Conservation (phyloP, 2,329 filamentous ascomycete species). For the Arthrinium phaeospermum region DNA sequence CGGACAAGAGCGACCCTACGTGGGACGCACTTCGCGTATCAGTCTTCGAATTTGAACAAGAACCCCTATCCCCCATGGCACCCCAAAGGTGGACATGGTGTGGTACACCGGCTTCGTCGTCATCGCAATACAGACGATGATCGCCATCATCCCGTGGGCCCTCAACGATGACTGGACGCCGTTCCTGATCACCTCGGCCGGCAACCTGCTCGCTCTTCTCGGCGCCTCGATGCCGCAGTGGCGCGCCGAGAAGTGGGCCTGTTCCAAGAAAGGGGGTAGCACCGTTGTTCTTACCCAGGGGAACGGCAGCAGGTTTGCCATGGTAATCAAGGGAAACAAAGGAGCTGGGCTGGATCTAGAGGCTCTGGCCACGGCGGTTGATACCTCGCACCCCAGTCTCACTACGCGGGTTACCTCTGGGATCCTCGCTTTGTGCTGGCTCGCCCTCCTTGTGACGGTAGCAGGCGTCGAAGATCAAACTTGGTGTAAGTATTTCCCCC, state of each 20-base stretch:
- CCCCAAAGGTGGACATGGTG: neutral
- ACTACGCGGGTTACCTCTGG: constrained; percentile 18
- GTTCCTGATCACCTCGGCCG: constrained; percentile 24
- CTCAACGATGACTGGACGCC: constrained; percentile 27
- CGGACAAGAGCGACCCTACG: neutral
- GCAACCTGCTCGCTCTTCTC: constrained; percentile 21
- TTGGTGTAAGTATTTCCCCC: constrained; percentile 24
- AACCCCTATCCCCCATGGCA: neutral
- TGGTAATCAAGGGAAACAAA: constrained; percentile 23
- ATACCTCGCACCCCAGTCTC: neutral
- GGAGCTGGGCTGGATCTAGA: neutral
- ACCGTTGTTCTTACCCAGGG: constrained; percentile 24
- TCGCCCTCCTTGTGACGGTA: constrained; percentile 24
- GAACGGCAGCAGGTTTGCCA: constrained; percentile 27
- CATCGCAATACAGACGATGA: constrained; percentile 23
- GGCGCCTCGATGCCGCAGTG: constrained; percentile 30
- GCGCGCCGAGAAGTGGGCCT: constrained; percentile 23
- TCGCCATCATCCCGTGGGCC: constrained; percentile 25
- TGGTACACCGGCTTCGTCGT: constrained; percentile 23
- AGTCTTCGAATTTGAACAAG: neutral
- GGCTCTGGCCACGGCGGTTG: neutral
- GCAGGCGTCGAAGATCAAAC: constrained; percentile 24
- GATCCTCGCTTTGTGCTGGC: constrained; percentile 23
- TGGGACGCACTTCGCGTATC: neutral
- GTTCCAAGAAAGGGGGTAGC: neutral